A percentile compares a stretch with the other conserved stretches of the same genome.
These are phyloP conservation scores for Lachnellula cervina DNA, from an alignment of 2,329 filamentous ascomycete genomes.

Conservation along the genomic window DNA sequence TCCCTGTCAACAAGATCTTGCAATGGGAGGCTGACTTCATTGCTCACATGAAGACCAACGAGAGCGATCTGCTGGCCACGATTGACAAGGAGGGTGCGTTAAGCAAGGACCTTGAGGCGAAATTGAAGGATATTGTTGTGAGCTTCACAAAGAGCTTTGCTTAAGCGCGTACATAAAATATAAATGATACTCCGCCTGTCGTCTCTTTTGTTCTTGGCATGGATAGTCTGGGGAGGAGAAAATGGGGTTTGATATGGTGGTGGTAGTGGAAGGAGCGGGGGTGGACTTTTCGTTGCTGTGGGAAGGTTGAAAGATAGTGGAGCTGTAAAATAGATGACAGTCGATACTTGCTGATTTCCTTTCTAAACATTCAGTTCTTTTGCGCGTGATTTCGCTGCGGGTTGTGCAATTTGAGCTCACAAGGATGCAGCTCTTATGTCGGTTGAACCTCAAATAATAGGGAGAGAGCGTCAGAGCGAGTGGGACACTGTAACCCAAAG, in stretches of 20 bases:
- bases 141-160: constrained; percentile 93
- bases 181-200: constrained; percentile 22
- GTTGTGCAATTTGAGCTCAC: too few relatives aligned
- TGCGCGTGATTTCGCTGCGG: neutral
- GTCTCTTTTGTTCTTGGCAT: constrained; percentile 28
- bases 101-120: constrained; percentile 88
- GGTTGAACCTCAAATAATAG: too few relatives aligned
- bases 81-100: constrained; percentile 95
- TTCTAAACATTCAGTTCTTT: neutral
- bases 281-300: constrained; percentile 8
- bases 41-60: constrained; percentile 84
- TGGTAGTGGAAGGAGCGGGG: neutral
- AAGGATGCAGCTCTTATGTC: too few relatives aligned
- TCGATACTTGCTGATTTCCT: constrained; percentile 25
- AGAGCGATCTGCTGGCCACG: constrained; percentile 73
- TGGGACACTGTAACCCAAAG: too few relatives aligned
- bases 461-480: too few relatives aligned
- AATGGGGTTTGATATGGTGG: constrained; percentile 18
- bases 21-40: constrained; percentile 95
- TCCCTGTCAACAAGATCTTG: constrained; percentile 89
- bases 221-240: constrained; percentile 8
- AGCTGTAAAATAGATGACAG: constrained; percentile 32
- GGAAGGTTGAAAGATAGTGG: constrained; percentile 28
- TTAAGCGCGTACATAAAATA: constrained; percentile 22
- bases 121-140: constrained; percentile 69